These are phyloP conservation scores for Suillus discolor DNA, from an alignment of 768 basidiomycete species.

Conservation along the genomic window DNA sequence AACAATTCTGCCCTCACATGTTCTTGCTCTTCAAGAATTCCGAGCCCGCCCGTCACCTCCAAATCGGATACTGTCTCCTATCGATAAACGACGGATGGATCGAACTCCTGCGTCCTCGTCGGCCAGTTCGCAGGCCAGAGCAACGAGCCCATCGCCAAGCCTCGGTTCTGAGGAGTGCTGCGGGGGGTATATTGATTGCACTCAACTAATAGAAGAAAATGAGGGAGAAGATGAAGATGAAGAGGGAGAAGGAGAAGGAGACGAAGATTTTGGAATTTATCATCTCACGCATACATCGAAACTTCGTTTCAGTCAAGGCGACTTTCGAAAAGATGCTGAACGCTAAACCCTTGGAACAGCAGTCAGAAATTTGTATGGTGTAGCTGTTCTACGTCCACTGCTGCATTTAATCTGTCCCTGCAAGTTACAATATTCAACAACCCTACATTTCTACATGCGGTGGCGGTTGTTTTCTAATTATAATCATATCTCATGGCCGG, in stretches of 20 bases:
- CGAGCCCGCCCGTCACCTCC: not conserved
- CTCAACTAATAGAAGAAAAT: conserved; percentile 38
- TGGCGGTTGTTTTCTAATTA: conserved; percentile 1
- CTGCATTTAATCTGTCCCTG: not conserved
- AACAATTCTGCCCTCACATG: not conserved
- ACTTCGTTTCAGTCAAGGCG: not conserved
- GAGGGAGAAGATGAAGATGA: conserved; percentile 11
- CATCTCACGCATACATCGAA: not conserved
- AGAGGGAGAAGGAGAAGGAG: conserved; percentile 1
- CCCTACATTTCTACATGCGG: not conserved
- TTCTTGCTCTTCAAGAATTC: not conserved
- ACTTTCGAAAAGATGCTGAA: not conserved
- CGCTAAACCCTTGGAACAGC: not conserved
- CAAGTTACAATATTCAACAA: not conserved
- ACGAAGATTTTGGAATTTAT: not conserved
- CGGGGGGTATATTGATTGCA: conserved; percentile 53
- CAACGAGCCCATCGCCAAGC: conserved; percentile 28
- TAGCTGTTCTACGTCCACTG: conserved; percentile 1
- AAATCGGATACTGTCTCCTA: not conserved
- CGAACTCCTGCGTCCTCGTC: not conserved
- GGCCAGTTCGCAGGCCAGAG: not conserved
- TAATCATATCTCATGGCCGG: not conserved
- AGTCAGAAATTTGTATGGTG: not conserved
- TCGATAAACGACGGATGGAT: not conserved
- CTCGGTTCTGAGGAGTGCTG: conserved; percentile 50